These are phyloP conservation scores for Starmerella vitae DNA, from an alignment of 805 yeast genomes.

Conservation along the genomic window DNA sequence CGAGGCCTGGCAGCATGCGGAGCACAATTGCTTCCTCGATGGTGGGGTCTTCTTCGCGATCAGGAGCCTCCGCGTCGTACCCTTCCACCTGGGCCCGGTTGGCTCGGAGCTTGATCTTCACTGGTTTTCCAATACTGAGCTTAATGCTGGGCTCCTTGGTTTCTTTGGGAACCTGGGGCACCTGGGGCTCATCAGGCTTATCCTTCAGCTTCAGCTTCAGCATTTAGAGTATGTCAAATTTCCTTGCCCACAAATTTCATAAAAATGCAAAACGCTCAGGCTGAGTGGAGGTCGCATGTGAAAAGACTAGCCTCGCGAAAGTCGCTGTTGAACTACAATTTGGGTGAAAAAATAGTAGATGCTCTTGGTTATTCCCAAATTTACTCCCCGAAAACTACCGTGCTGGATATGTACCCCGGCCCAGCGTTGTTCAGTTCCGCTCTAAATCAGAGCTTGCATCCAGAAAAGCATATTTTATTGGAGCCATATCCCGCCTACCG, in stretches of 20 bases:
- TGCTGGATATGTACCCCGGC: constrained; percentile 28
- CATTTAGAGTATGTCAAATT: too few species aligned
- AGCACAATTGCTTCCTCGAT: constrained; percentile 75
- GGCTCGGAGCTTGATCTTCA: constrained; percentile 43
- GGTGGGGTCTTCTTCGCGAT: constrained; percentile 85
- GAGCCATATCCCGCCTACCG: constrained; percentile 35
- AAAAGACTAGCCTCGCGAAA: constrained; percentile 22
- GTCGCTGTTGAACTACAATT: constrained; percentile 22
- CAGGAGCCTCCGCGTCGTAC: constrained; percentile 93
- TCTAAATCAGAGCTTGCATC: constrained; percentile 46
- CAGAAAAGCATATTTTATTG: constrained; percentile 49
- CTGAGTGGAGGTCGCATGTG: constrained; percentile 18
- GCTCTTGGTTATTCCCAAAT: constrained; percentile 33
- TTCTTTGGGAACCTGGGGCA: too few species aligned
- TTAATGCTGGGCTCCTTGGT: background rate
- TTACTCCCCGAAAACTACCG: constrained; percentile 22
- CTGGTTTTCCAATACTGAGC: constrained; percentile 20
- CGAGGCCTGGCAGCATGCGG: constrained; percentile 49
- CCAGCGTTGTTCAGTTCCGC: constrained; percentile 48
- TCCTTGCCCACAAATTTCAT: background rate
- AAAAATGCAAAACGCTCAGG: constrained; percentile 5
- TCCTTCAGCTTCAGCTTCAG: constrained; percentile 23
- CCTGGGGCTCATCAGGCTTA: too few species aligned
- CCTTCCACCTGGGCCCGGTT: constrained; percentile 82
- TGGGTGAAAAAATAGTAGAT: constrained; percentile 32